Evolutionary conservation across 345 rosid genomes (phyloP), one percentile per base, ranked within the genome.

Genomic region (Melaleuca alternifolia): DNA sequence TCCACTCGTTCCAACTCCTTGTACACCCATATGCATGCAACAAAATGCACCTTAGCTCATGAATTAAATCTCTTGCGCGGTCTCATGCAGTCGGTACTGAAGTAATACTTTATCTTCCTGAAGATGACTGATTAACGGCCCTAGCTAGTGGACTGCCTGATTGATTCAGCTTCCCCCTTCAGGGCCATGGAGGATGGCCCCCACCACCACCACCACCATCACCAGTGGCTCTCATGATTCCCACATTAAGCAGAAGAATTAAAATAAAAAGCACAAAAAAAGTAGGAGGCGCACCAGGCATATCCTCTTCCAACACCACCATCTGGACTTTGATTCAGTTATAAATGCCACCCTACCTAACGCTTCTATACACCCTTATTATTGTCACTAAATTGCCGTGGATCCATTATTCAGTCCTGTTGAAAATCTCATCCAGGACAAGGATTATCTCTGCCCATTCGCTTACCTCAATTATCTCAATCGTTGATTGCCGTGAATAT

Each of bases 261-360:
- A 54, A 23, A 54, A 54, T 54, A 21, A 51, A 84, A 57, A 62
- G 37, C 89, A 87, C 91, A 88, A 89, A 95, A 94, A 89, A 93
- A 89, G 88, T 91, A 89, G 91, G 92, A 88, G 50, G 65, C 50
- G 77, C 41, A 81, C 48, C n/a, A 11, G 61, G 50, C 44, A 33
- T 33, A 33, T 71, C 79, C 48, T 33, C 79, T 14, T 7, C 65
- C 33, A 57, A 26, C 30, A 5, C 26, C 30, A 57, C 65, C 65
- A 57, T 57, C 48, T 33, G 48, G 48, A 33, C 79, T 33, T 33
- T 18, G 79, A 9, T 71, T 71, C 79, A 71, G 48, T 18, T 46
- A 33, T 9, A 18, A 33, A 71, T 71, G 79, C 79, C 79, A 33
- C 44, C 30, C 48, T 46, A 71, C 79, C 44, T 1, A 0, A 16